A percentile compares a stretch with the other conserved stretches of the same genome.
phyloP scores from a whole-genome alignment of 1,139 yeast species.

The Geotrichum restrictum region DNA sequence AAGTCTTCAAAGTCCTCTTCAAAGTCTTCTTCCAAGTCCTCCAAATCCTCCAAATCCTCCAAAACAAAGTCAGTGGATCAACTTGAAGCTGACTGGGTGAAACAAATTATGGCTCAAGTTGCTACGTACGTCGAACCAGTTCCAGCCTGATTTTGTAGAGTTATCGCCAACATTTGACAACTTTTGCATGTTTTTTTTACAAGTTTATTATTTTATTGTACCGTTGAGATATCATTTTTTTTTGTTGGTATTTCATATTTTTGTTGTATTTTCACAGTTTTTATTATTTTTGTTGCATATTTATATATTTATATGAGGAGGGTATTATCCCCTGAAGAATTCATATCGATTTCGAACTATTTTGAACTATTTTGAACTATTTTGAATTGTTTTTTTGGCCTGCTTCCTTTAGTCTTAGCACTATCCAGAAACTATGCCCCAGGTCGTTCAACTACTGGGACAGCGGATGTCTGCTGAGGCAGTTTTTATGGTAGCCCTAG shows the following conservation, averaged over 20 bases:
- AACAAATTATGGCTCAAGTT: conserved; percentile 19
- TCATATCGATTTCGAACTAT: too few species aligned
- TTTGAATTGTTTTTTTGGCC: too few species aligned
- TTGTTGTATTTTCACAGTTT: background rate
- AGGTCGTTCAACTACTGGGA: conserved; percentile 22
- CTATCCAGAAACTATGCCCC: conserved; percentile 3
- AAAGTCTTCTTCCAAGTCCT: conserved; percentile 1
- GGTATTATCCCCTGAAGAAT: background rate
- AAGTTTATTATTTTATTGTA: background rate
- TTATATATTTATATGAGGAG: conserved; percentile 2
- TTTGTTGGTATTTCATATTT: background rate
- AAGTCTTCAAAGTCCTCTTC: conserved; percentile 11
- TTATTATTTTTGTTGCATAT: conserved; percentile 3
- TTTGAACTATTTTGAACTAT: too few species aligned
- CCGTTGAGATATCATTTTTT: background rate
- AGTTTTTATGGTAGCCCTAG: conserved; percentile 22
- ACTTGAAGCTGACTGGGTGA: conserved; percentile 18
- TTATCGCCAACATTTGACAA: too few species aligned
- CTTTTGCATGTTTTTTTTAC: background rate
- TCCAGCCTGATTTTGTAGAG: background rate
- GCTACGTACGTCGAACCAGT: background rate
- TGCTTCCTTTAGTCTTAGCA: background rate
- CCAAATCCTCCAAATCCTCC: conserved; percentile 1
- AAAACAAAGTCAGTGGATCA: background rate
- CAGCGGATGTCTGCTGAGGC: conserved; percentile 26